Evolutionary conservation across 495 filamentous ascomycete genomes (phyloP).

Genomic region (Rostrohypoxylon terebratum): DNA sequence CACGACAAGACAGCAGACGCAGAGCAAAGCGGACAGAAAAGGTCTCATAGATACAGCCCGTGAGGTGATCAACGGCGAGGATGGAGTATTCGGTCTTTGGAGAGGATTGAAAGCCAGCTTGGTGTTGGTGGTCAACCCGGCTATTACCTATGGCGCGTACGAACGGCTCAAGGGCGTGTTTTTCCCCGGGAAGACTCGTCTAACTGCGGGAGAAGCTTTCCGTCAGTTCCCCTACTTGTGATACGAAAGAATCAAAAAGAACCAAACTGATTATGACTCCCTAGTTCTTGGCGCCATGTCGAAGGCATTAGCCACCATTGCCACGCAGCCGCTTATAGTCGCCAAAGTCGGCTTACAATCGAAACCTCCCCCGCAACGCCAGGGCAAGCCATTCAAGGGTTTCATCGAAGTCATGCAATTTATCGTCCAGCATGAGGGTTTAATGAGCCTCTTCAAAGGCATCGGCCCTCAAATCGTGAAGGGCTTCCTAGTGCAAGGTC

Average conservation of each 20-base stretch:
- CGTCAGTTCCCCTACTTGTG: slow-evolving; percentile 64
- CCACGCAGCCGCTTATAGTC: slow-evolving; percentile 95
- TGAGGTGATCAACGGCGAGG: slow-evolving; percentile 90
- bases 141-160: slow-evolving; percentile 98
- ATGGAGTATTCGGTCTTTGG: slow-evolving; percentile 92
- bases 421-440: slow-evolving; percentile 88
- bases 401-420: slow-evolving; percentile 96
- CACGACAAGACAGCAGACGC: slow-evolving; percentile 96
- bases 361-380: slow-evolving; percentile 81
- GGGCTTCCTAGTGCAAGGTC: slow-evolving; percentile 90
- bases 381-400: slow-evolving; percentile 93
- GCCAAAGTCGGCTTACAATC: slow-evolving; percentile 98
- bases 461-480: slow-evolving; percentile 95
- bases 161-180: slow-evolving; percentile 84
- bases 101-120: slow-evolving; percentile 95
- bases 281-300: slow-evolving; percentile 91
- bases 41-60: slow-evolving; percentile 87
- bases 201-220: slow-evolving; percentile 92
- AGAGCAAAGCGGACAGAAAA: slow-evolving; percentile 82
- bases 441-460: slow-evolving; percentile 89
- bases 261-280: slow-evolving; percentile 25
- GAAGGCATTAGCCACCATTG: slow-evolving; percentile 91
- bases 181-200: slow-evolving; percentile 79
- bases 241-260: not conserved
- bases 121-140: slow-evolving; percentile 95